These are phyloP conservation scores for Podila horticola DNA, from an alignment of 192 early-diverging fungal species.

Conservation along the genomic window DNA sequence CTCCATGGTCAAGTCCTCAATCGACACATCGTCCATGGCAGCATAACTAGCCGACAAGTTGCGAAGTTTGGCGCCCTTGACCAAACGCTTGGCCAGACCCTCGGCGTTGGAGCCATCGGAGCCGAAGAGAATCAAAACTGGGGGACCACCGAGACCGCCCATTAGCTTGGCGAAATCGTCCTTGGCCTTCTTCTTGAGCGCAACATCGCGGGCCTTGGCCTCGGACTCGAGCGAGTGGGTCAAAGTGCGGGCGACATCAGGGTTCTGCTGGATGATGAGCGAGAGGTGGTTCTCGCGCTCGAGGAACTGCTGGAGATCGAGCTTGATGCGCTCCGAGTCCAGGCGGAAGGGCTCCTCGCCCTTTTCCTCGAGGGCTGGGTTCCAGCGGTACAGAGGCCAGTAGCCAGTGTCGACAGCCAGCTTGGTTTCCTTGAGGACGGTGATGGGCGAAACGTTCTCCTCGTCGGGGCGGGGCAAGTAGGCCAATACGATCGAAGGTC, in stretches of 20 bases:
- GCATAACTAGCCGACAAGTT: constrained; percentile 80
- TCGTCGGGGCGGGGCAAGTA: constrained; percentile 76
- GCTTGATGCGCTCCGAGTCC: constrained; percentile 83
- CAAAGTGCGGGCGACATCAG: constrained; percentile 64
- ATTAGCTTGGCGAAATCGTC: constrained; percentile 77
- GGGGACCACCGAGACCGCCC: constrained; percentile 78
- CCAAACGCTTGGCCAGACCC: constrained; percentile 83
- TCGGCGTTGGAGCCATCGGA: constrained; percentile 94
- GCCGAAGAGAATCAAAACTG: constrained; percentile 88
- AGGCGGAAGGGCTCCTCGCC: constrained; percentile 72
- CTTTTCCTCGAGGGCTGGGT: constrained; percentile 71
- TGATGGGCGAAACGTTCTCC: constrained; percentile 70
- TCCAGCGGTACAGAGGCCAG: constrained; percentile 97
- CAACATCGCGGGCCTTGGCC: constrained; percentile 68
- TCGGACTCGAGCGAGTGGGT: constrained; percentile 74
- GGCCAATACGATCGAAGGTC: constrained; percentile 90
- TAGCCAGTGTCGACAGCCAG: constrained; percentile 87
- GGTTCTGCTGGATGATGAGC: constrained; percentile 73
- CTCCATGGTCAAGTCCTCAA: constrained; percentile 85
- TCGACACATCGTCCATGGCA: constrained; percentile 84
- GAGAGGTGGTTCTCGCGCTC: constrained; percentile 87
- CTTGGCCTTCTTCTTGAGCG: constrained; percentile 70
- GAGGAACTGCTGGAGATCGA: constrained; percentile 83
- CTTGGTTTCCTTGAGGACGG: constrained; percentile 89
- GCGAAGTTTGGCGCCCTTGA: constrained; percentile 83